Conservation (phyloP, 164 flowering plant genomes). For the Piper longum region DNA sequence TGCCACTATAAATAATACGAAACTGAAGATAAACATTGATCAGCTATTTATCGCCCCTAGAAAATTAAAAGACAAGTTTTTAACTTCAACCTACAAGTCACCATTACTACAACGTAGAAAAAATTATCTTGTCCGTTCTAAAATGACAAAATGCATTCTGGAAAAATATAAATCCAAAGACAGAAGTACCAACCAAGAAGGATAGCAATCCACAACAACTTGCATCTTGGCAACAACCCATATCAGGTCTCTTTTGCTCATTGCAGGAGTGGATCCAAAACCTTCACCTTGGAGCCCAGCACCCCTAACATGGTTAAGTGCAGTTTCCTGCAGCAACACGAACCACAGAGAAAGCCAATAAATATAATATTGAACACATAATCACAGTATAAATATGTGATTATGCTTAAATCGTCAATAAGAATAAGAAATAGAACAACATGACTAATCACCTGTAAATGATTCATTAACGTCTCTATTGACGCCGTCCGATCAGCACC, state of each 20-base stretch:
- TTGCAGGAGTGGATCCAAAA: constrained; percentile 92
- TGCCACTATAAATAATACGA: too few species aligned
- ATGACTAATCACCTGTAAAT: constrained; percentile 51
- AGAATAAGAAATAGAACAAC: background rate
- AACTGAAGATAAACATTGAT: too few species aligned
- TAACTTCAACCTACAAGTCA: too few species aligned
- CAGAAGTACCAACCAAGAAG: constrained; percentile 59
- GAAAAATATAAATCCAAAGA: too few species aligned
- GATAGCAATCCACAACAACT: constrained; percentile 78
- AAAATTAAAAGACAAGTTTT: too few species aligned
- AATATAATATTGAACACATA: background rate
- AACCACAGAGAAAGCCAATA: background rate
- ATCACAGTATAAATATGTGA: too few species aligned
- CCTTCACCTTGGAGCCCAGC: constrained; percentile 89
- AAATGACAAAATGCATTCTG: too few species aligned
- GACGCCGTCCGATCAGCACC: constrained; percentile 96
- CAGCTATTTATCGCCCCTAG: too few species aligned
- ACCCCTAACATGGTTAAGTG: constrained; percentile 78
- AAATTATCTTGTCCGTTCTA: too few species aligned
- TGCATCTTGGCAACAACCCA: constrained; percentile 96
- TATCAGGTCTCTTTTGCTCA: constrained; percentile 71
- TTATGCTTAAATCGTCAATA: too few species aligned
- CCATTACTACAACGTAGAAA: too few species aligned
- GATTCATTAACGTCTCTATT: constrained; percentile 92
- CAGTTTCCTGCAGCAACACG: constrained; percentile 53